Percentiles rank a stretch among this genome's conserved stretches.
These are phyloP conservation scores for Penicillium odoratum DNA, from an alignment of 495 filamentous ascomycete species.

Conservation along the genomic window DNA sequence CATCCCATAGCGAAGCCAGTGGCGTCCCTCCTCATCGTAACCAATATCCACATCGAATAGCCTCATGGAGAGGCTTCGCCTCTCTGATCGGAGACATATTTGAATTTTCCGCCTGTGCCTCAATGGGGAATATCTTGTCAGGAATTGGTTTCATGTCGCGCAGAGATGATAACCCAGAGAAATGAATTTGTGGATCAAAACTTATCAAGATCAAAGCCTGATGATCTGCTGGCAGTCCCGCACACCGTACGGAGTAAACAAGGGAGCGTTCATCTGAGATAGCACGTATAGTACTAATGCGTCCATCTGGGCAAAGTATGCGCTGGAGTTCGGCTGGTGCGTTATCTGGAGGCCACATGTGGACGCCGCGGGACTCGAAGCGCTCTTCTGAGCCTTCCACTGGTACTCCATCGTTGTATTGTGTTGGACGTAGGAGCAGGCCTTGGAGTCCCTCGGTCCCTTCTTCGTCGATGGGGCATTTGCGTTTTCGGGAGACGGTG, in stretches of 20 bases:
- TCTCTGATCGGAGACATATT: constrained; percentile 31
- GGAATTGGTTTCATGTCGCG: constrained; percentile 9
- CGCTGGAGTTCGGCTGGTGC: constrained; percentile 47
- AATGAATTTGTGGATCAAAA: constrained; percentile 58
- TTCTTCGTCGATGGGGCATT: constrained; percentile 40
- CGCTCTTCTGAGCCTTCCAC: constrained; percentile 42
- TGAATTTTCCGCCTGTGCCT: background rate
- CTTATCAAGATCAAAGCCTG: constrained; percentile 59
- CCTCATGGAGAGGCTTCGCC: constrained; percentile 35
- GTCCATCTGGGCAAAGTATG: constrained; percentile 57
- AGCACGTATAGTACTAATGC: constrained; percentile 49
- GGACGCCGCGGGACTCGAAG: constrained; percentile 51
- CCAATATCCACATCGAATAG: constrained; percentile 41
- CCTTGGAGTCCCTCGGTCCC: constrained; percentile 34
- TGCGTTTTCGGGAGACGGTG: constrained; percentile 46
- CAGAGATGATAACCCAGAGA: constrained; percentile 29
- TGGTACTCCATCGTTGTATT: constrained; percentile 25
- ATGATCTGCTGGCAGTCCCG: constrained; percentile 38
- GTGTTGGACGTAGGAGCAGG: constrained; percentile 37
- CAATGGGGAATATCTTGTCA: constrained; percentile 8
- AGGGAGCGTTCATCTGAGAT: constrained; percentile 62
- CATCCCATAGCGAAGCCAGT: background rate
- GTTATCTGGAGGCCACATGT: constrained; percentile 60
- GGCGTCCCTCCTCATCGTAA: constrained; percentile 22
- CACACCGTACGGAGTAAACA: constrained; percentile 54